Conservation (phyloP, 352 stramenopile genomes). For the Phytophthora sp. region DNA sequence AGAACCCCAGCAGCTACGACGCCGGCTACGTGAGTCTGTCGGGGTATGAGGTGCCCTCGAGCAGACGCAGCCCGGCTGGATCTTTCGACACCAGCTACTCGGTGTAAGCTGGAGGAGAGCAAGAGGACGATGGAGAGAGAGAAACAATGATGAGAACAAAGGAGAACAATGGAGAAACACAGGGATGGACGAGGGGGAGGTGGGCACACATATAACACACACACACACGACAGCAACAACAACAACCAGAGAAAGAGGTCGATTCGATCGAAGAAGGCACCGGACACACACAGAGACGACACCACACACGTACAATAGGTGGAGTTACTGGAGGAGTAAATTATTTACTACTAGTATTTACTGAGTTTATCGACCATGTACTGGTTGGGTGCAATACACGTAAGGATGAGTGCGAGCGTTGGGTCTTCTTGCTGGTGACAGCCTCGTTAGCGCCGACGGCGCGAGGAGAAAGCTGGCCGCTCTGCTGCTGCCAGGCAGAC, state of each 20-base stretch:
- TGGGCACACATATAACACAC: slow-evolving; percentile 5
- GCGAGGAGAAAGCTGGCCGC: slow-evolving; percentile 23
- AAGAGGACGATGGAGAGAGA: not conserved
- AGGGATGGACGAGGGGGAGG: not conserved
- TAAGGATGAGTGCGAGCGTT: slow-evolving; percentile 15
- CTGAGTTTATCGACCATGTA: slow-evolving; percentile 35
- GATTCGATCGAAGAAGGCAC: slow-evolving; percentile 32
- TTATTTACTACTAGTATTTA: slow-evolving; percentile 66
- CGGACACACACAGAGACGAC: slow-evolving; percentile 24
- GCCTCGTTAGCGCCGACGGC: no score
- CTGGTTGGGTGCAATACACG: slow-evolving; percentile 34
- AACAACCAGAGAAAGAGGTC: slow-evolving; percentile 5
- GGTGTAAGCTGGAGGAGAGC: slow-evolving; percentile 16
- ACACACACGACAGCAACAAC: not conserved
- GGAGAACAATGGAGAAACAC: not conserved
- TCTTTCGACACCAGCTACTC: slow-evolving; percentile 34
- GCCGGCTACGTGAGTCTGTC: slow-evolving; percentile 76
- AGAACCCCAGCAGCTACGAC: slow-evolving; percentile 70
- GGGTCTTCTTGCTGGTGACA: not conserved
- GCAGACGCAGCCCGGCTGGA: slow-evolving; percentile 23
- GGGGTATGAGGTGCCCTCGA: slow-evolving; percentile 67
- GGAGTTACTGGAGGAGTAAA: slow-evolving; percentile 34
- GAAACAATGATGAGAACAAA: no score
- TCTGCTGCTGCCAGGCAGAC: slow-evolving; percentile 20
- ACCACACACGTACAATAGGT: slow-evolving; percentile 46